A percentile compares a stretch with the other conserved stretches of the same genome.
Conservation (phyloP, 139 green algal genomes). For the Klebsormidium nitens region DNA sequence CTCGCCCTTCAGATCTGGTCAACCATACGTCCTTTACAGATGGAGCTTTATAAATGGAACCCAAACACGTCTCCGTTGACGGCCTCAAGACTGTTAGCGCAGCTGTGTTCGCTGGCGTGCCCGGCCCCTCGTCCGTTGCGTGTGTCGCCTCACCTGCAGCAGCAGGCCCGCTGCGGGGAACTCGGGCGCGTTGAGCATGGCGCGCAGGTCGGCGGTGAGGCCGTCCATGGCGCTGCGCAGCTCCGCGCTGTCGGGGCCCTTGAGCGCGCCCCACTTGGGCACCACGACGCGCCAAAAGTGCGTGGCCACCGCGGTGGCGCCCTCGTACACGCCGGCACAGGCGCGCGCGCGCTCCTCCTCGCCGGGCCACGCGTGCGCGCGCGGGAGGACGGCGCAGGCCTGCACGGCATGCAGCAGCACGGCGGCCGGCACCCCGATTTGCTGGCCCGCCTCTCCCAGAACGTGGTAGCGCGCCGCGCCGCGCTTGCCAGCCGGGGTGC, state of each 20-base stretch:
- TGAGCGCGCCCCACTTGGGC: constrained; percentile 42
- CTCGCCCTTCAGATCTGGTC: no score
- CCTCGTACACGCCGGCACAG: constrained; percentile 29
- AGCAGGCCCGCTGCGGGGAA: constrained; percentile 64
- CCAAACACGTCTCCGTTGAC: no score
- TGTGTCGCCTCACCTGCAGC: constrained; percentile 52
- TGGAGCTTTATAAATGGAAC: no score
- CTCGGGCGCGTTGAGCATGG: constrained; percentile 48
- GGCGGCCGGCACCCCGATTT: constrained; percentile 55
- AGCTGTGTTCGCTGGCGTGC: no score
- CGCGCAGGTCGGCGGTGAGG: constrained; percentile 60
- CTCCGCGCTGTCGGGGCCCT: constrained; percentile 44
- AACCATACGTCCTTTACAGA: no score
- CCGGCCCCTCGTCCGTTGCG: no score
- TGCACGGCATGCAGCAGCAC: constrained; percentile 69
- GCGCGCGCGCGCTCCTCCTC: no score
- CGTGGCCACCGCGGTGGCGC: constrained; percentile 37
- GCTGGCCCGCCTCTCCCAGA: background rate
- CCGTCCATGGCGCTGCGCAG: constrained; percentile 49
- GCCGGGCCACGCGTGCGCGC: no score
- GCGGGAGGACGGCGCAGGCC: no score
- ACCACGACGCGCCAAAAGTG: constrained; percentile 51
- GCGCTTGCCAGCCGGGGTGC: constrained; percentile 14
- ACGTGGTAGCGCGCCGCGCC: constrained; percentile 22
- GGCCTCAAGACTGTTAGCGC: no score